Evolutionary conservation across 1,139 yeast species (phyloP).

Genomic region (Pichia sp.): DNA sequence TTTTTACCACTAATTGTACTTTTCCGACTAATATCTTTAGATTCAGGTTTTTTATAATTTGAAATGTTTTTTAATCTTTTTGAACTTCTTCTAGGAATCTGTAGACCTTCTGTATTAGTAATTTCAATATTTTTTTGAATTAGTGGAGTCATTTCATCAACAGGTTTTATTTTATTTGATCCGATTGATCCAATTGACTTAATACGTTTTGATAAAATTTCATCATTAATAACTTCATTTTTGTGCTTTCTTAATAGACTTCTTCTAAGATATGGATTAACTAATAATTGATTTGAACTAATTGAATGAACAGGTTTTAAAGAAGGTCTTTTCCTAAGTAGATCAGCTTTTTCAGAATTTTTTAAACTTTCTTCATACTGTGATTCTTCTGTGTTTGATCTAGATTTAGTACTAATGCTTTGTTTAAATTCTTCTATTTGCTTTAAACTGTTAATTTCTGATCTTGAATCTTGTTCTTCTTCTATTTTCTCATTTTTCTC

Average conservation of each 20-base stretch:
- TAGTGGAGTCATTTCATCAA: not conserved
- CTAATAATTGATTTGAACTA: not conserved
- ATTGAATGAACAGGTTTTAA: conserved; percentile 2
- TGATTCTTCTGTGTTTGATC: conserved; percentile 4
- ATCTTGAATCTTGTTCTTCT: too few relatives aligned
- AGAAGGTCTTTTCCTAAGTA: conserved; percentile 6
- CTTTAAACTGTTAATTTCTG: too few relatives aligned
- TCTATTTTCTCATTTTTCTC: too few relatives aligned
- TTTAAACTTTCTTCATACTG: not conserved
- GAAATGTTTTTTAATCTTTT: conserved; percentile 8
- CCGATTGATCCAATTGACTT: not conserved
- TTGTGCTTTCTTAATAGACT: conserved; percentile 8
- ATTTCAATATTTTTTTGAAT: not conserved
- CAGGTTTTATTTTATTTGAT: too few relatives aligned
- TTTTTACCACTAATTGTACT: not conserved
- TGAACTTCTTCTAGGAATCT: conserved; percentile 17
- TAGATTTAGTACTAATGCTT: too few relatives aligned
- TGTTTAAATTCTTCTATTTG: too few relatives aligned
- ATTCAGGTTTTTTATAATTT: not conserved
- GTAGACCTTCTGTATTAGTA: not conserved
- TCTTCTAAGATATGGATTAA: conserved; percentile 8
- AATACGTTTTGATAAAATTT: not conserved
- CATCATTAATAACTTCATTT: conserved; percentile 5
- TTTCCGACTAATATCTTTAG: not conserved
- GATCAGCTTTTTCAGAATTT: not conserved